Percentiles rank a stretch among this genome's conserved stretches.
phyloP scores from a whole-genome alignment of 2,329 filamentous ascomycete species.

The Rasamsonia emersonii region DNA sequence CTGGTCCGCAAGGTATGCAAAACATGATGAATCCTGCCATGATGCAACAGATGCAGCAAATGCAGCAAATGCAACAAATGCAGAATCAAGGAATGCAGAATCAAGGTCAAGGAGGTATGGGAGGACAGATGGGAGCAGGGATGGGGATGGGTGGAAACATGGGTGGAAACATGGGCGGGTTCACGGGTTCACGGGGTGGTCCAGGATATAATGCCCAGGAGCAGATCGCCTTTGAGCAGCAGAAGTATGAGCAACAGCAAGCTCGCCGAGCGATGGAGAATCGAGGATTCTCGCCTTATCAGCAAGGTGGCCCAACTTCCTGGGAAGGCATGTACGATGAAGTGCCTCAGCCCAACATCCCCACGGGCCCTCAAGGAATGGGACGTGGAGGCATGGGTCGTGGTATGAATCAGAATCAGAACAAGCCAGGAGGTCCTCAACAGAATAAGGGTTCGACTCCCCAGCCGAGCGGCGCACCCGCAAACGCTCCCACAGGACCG shows the following conservation, averaged over 20 bases:
- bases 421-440: conserved; percentile 28
- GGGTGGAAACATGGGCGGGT: conserved; percentile 18
- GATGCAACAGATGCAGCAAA: conserved; percentile 66
- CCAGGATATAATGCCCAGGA: conserved; percentile 60
- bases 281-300: conserved; percentile 33
- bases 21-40: conserved; percentile 62
- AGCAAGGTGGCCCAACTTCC: conserved; percentile 62
- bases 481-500: conserved; percentile 85
- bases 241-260: conserved; percentile 67
- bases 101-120: conserved; percentile 38
- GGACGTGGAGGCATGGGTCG: conserved; percentile 36
- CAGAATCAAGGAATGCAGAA: conserved; percentile 49
- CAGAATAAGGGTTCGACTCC: conserved; percentile 36
- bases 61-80: conserved; percentile 60
- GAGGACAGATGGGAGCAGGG: conserved; percentile 20
- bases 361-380: conserved; percentile 43
- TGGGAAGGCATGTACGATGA: conserved; percentile 99
- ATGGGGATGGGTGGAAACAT: conserved; percentile 16
- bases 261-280: conserved; percentile 43
- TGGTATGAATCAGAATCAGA: conserved; percentile 30
- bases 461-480: conserved; percentile 50
- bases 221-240: conserved; percentile 67
- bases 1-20: conserved; percentile 48
- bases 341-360: conserved; percentile 69
- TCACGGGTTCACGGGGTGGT: conserved; percentile 34